phyloP scores from a whole-genome alignment of 805 yeast genomes.

The Cyberlindnera veronae region DNA sequence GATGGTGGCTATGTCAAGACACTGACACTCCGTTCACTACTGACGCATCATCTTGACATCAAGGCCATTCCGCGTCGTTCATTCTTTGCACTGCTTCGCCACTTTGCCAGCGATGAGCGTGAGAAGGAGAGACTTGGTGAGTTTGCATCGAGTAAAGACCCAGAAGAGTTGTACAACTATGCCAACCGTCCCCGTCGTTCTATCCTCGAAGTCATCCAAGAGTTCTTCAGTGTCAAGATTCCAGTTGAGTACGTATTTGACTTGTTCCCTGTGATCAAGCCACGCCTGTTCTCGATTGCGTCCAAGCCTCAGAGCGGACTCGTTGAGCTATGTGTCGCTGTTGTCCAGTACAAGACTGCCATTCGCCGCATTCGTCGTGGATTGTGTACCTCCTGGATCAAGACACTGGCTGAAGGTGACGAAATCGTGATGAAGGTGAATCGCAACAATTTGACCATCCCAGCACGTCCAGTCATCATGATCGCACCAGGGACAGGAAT shows the following conservation, averaged over 20 bases:
- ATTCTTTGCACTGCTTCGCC: conserved; percentile 71
- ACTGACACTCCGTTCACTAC: conserved; percentile 65
- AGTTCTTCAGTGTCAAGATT: conserved; percentile 70
- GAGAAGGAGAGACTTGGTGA: conserved; percentile 76
- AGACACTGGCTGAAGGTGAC: conserved; percentile 45
- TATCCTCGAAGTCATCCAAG: conserved; percentile 75
- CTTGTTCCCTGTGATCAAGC: conserved; percentile 71
- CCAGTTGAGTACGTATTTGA: conserved; percentile 79
- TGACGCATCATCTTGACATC: conserved; percentile 80
- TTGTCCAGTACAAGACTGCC: conserved; percentile 84
- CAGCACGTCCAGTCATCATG: conserved; percentile 54
- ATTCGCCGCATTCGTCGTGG: conserved; percentile 76
- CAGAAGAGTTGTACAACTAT: conserved; percentile 82
- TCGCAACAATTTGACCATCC: conserved; percentile 36
- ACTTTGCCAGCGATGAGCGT: conserved; percentile 69
- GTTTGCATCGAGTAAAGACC: conserved; percentile 65
- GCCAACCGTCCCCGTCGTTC: conserved; percentile 93
- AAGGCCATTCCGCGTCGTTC: conserved; percentile 79
- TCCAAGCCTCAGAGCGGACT: conserved; percentile 42
- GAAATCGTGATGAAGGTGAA: conserved; percentile 49
- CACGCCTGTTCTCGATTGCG: conserved; percentile 84
- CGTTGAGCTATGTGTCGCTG: conserved; percentile 72
- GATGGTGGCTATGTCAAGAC: conserved; percentile 62
- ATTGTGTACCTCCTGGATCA: conserved; percentile 75
- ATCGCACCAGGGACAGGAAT: conserved; percentile 95